These are phyloP conservation scores for Excoecaria cochinchinensis DNA, from an alignment of 345 rosid genomes.

Conservation along the genomic window DNA sequence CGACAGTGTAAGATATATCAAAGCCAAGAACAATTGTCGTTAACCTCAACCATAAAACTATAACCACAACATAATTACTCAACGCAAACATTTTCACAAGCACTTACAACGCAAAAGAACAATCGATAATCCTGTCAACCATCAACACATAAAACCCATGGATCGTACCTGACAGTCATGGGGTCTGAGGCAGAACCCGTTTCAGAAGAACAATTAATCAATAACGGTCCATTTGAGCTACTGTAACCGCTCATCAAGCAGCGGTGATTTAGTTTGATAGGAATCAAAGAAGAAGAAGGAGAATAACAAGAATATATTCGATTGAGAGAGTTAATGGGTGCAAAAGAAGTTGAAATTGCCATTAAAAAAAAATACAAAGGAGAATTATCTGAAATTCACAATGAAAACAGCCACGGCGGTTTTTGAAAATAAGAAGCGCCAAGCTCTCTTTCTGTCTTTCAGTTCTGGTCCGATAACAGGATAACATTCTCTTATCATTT, in stretches of 20 bases:
- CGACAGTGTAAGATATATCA: neutral
- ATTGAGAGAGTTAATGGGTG: slow-evolving; percentile 27
- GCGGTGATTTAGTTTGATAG: slow-evolving; percentile 29
- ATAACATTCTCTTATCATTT: no score
- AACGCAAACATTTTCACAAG: slow-evolving; percentile 45
- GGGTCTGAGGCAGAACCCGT: slow-evolving; percentile 48
- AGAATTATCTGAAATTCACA: neutral
- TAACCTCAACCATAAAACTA: neutral
- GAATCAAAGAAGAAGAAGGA: slow-evolving; percentile 26
- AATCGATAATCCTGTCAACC: neutral
- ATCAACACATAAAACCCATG: neutral
- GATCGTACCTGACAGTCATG: slow-evolving; percentile 43
- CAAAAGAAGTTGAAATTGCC: slow-evolving; percentile 48
- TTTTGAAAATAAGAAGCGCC: neutral
- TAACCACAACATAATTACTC: slow-evolving; percentile 14
- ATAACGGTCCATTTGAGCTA: slow-evolving; percentile 31
- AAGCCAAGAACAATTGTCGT: neutral
- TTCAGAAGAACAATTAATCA: slow-evolving; percentile 47
- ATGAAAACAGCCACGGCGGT: neutral
- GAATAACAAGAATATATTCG: slow-evolving; percentile 35
- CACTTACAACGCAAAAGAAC: slow-evolving; percentile 20
- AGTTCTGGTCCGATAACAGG: no score
- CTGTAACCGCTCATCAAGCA: slow-evolving; percentile 22
- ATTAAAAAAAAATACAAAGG: slow-evolving; percentile 15
- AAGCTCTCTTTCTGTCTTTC: no score